These are phyloP conservation scores for Cladosporium sp. DNA, from an alignment of 2,329 filamentous ascomycete genomes.

Conservation along the genomic window DNA sequence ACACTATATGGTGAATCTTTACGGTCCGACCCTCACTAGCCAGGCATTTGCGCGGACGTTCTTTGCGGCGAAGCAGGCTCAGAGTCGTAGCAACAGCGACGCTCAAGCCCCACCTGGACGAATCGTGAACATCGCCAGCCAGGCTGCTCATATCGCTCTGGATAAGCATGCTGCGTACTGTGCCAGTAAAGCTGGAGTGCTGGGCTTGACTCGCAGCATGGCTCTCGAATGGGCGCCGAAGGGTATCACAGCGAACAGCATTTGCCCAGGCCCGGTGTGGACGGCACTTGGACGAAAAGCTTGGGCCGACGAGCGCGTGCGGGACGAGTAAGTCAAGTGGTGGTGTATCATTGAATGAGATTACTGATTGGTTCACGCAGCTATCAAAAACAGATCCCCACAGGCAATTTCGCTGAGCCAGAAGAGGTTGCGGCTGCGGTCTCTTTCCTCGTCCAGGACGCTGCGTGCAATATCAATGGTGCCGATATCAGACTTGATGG, in stretches of 20 bases:
- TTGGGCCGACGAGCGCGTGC: conserved; percentile 26
- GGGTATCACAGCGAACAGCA: conserved; percentile 45
- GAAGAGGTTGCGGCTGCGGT: conserved; percentile 68
- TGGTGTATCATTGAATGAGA: not conserved
- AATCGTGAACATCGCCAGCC: conserved; percentile 45
- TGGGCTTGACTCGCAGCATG: conserved; percentile 43
- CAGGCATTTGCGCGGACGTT: conserved; percentile 45
- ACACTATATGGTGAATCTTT: conserved; percentile 42
- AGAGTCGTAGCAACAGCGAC: not conserved
- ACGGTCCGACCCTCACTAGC: conserved; percentile 43
- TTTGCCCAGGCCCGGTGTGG: conserved; percentile 45
- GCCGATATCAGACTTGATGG: conserved; percentile 36
- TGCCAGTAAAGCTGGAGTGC: conserved; percentile 44
- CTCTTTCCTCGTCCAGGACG: conserved; percentile 33
- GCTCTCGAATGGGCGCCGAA: conserved; percentile 45
- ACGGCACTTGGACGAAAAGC: conserved; percentile 41
- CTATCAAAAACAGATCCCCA: conserved; percentile 25
- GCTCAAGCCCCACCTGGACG: conserved; percentile 17
- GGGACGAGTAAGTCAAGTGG: conserved; percentile 18
- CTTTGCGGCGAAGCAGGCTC: conserved; percentile 22
- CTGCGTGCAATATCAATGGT: conserved; percentile 34
- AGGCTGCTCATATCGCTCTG: conserved; percentile 45
- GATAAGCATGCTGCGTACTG: conserved; percentile 46
- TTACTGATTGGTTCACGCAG: not conserved
- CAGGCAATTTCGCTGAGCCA: conserved; percentile 28